A percentile compares a stretch with the other conserved stretches of the same genome.
Evolutionary conservation across 2,329 filamentous ascomycete genomes (phyloP).

Genomic region (Colletotrichum phormii): DNA sequence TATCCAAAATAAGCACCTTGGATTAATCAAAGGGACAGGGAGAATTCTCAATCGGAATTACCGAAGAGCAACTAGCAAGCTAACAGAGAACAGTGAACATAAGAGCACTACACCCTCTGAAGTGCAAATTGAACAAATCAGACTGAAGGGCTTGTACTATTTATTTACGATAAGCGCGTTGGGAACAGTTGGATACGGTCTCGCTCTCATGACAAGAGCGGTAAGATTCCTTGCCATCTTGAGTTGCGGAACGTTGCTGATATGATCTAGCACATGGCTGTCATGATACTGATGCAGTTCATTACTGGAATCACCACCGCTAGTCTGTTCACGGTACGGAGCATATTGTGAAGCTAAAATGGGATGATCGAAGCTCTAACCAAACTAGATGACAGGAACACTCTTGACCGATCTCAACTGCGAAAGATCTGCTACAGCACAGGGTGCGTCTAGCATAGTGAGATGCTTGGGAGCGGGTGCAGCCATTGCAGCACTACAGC

Average conservation of each 20-base stretch:
- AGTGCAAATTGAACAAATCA: conserved; percentile 62
- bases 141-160: conserved; percentile 50
- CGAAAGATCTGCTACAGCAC: conserved; percentile 41
- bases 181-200: conserved; percentile 17
- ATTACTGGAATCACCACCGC: conserved; percentile 31
- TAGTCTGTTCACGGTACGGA: conserved; percentile 29
- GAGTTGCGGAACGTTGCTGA: neutral
- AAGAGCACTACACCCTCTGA: neutral
- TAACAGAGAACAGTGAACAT: neutral
- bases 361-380: neutral
- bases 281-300: conserved; percentile 35
- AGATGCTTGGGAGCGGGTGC: conserved; percentile 40
- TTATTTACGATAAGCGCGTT: conserved; percentile 15
- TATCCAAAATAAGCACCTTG: neutral
- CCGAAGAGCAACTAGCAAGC: neutral
- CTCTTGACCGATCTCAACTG: conserved; percentile 44
- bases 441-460: conserved; percentile 42
- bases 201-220: neutral
- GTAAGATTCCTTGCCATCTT: neutral
- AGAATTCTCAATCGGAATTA: neutral
- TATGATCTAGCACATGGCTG: conserved; percentile 23
- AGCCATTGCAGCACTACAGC: conserved; percentile 41
- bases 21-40: neutral
- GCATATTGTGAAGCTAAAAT: neutral
- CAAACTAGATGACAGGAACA: conserved; percentile 30